Base-by-base conservation (phyloP, 495 filamentous ascomycete species). In the Neurospora sp. region DNA sequence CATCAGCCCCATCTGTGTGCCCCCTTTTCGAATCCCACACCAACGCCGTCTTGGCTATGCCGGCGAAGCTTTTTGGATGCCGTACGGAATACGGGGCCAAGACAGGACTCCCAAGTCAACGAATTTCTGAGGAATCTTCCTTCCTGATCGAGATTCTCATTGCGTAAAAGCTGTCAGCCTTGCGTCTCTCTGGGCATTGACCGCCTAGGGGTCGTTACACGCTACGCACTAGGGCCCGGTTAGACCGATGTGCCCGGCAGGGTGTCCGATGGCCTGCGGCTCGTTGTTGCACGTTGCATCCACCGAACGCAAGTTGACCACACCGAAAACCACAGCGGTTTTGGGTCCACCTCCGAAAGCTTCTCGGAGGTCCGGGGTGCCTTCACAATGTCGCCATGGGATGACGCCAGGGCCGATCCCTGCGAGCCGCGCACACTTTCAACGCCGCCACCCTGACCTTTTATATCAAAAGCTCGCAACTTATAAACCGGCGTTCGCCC, bases 1-100 rank as follows among this genome's bases (percentile, higher is more conserved):
- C 74, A 72, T 73, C 74, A 73, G 37, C n/a, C 31, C 69, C 66
- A 18, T 35, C 42, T 46, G 23, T 70, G 39, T 41, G 39, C 70
- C 12, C 11, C 39, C 20, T 12, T n/a, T 37, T 72, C 54, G 54
- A 37, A 66, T 66, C 54, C 54, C 54, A 66, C 54, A 35, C 54
- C 54, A 66, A 59, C 54, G 27, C 54, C 27, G 27, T 66, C 54
- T 66, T 66, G 54, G 54, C 54, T 31, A 62, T 16, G 23, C 54
- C 54, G 27, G 54, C 54, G 54, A 66, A 66, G 54, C 54, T 37
- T 66, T 16, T 27, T 35, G 54, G 54, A 66, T 66, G 23, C 54
- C 54, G 14, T 66, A 66, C 54, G 54, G 27, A 66, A 66, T 18
- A 66, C 7, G 54, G 54, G 12, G 6, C 54, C 54, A 66, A 27